Percentiles rank a stretch among this genome's conserved stretches.
Conservation (phyloP, 352 stramenopile species). For the Globisporangium viniferum region DNA sequence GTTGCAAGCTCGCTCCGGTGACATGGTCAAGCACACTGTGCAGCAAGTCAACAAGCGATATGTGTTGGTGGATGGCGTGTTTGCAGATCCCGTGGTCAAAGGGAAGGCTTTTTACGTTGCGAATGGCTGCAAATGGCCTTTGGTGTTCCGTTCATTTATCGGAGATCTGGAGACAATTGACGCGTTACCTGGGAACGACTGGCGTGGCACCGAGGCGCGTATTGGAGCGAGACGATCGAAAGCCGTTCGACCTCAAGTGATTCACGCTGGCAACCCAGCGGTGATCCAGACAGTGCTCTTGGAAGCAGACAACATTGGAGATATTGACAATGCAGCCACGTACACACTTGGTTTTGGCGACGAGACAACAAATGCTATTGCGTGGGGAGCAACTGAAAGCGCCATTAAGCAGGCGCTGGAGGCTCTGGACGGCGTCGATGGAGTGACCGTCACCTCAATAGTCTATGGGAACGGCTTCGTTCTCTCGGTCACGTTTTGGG, state of each 20-base stretch:
- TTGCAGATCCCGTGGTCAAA: constrained; percentile 39
- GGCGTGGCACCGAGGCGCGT: constrained; percentile 47
- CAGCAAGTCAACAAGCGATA: constrained; percentile 25
- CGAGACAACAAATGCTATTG: constrained; percentile 37
- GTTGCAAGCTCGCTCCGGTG: constrained; percentile 34
- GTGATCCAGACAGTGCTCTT: constrained; percentile 54
- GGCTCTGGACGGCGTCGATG: constrained; percentile 43
- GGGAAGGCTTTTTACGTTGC: constrained; percentile 29
- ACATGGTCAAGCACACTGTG: constrained; percentile 52
- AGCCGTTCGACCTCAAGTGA: constrained; percentile 31
- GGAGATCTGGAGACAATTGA: constrained; percentile 56
- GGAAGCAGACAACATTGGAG: constrained; percentile 25
- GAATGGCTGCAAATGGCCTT: constrained; percentile 54
- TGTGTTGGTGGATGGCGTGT: constrained; percentile 46
- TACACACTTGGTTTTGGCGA: constrained; percentile 55
- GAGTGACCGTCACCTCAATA: constrained; percentile 44
- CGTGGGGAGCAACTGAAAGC: constrained; percentile 28
- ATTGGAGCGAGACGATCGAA: constrained; percentile 44
- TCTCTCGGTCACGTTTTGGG: constrained; percentile 88
- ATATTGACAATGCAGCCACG: constrained; percentile 26
- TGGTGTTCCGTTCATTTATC: constrained; percentile 70
- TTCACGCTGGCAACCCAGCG: constrained; percentile 53
- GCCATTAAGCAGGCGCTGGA: constrained; percentile 44
- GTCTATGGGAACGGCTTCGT: constrained; percentile 54
- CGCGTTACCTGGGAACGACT: constrained; percentile 53